phyloP scores from a whole-genome alignment of 495 filamentous ascomycete species.

The Usnea hakonensis region DNA sequence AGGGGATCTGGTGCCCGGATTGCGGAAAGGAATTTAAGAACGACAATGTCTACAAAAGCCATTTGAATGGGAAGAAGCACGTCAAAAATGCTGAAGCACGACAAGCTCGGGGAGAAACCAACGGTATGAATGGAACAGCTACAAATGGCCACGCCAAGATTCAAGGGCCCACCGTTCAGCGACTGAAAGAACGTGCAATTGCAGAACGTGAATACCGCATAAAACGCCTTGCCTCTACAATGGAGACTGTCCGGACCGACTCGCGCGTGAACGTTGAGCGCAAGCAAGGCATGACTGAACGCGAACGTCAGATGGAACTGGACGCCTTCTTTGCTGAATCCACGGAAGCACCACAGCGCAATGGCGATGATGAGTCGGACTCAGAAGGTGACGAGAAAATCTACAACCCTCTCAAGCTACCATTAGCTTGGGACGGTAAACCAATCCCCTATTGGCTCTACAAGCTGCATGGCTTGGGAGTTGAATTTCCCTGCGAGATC shows the following conservation, averaged over 20 bases:
- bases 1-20: constrained; percentile 76
- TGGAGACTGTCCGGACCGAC: constrained; percentile 72
- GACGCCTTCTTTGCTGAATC: constrained; percentile 70
- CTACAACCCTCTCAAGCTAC: constrained; percentile 94
- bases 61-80: constrained; percentile 87
- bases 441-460: constrained; percentile 99
- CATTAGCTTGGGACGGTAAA: constrained; percentile 95
- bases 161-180: constrained; percentile 36
- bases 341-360: constrained; percentile 32
- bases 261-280: constrained; percentile 90
- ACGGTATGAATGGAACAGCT: constrained; percentile 19
- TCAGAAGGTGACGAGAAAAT: constrained; percentile 73
- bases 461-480: constrained; percentile 89
- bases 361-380: constrained; percentile 49
- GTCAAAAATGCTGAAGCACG: constrained; percentile 65
- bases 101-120: constrained; percentile 35
- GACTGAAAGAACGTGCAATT: constrained; percentile 81
- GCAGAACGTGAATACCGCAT: constrained; percentile 83
- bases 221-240: constrained; percentile 62
- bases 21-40: constrained; percentile 95
- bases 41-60: constrained; percentile 84
- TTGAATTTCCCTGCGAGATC: constrained; percentile 92
- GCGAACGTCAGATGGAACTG: constrained; percentile 84
- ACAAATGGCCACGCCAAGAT: constrained; percentile 21
- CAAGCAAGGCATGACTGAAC: constrained; percentile 90